Percentiles rank a stretch among this genome's conserved stretches.
Evolutionary conservation across 345 rosid genomes (phyloP).

Genomic region (Linum lewisii): DNA sequence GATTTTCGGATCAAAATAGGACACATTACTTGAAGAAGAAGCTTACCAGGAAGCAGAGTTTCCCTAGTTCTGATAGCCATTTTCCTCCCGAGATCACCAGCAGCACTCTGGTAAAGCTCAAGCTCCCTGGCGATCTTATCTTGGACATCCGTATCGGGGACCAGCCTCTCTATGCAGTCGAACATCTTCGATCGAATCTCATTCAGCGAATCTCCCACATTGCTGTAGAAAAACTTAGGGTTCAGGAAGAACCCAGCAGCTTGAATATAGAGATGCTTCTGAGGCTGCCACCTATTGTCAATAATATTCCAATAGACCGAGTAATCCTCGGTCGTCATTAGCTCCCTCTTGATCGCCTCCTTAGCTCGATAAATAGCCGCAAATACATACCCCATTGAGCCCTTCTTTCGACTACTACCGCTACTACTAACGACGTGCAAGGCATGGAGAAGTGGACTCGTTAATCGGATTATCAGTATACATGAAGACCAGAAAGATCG

Average conservation of each 20-base stretch:
- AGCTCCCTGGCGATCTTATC: conserved; percentile 66
- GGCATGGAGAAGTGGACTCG: conserved; percentile 59
- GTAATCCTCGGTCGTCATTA: conserved; percentile 56
- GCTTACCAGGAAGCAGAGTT: conserved; percentile 61
- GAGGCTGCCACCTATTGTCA: conserved; percentile 72
- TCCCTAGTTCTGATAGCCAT: conserved; percentile 82
- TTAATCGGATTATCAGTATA: conserved; percentile 37
- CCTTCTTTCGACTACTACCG: conserved; percentile 47
- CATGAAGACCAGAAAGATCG: conserved; percentile 76
- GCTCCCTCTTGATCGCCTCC: conserved; percentile 69
- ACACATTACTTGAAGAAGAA: not conserved
- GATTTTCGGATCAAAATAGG: too few species aligned
- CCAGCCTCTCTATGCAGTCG: conserved; percentile 83
- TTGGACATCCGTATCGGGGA: conserved; percentile 59
- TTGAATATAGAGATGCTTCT: conserved; percentile 62
- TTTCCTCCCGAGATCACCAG: conserved; percentile 85
- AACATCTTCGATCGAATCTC: conserved; percentile 56
- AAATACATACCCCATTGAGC: conserved; percentile 81
- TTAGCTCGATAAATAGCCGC: conserved; percentile 77
- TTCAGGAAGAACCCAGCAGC: conserved; percentile 90
- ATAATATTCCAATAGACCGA: conserved; percentile 67
- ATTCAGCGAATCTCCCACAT: conserved; percentile 52
- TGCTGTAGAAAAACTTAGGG: conserved; percentile 77
- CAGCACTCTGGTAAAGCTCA: conserved; percentile 56
- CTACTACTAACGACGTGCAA: conserved; percentile 41